Conservation (phyloP, 2,329 filamentous ascomycete species). For the Dothideomycetidae sp. region DNA sequence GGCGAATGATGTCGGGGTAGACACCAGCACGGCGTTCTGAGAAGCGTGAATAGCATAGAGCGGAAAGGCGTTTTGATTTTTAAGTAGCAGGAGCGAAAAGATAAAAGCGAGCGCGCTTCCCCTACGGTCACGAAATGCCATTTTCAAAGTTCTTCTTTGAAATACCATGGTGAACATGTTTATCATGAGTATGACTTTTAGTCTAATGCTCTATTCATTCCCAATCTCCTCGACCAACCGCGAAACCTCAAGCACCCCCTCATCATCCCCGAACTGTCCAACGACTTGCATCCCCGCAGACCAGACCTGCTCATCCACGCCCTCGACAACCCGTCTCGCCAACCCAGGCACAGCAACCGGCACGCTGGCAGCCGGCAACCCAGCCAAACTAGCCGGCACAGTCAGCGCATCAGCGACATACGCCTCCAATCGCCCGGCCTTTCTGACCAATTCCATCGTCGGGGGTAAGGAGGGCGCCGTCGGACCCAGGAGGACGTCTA, state of each 20-base stretch:
- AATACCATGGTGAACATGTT: no score
- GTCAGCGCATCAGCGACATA: constrained; percentile 96
- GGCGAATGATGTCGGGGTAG: no score
- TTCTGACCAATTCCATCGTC: constrained; percentile 41
- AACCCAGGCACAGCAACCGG: constrained; percentile 39
- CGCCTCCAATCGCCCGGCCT: constrained; percentile 47
- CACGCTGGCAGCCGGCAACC: constrained; percentile 75
- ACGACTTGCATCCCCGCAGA: constrained; percentile 58
- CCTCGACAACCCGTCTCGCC: constrained; percentile 10
- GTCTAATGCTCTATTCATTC: no score
- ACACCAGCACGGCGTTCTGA: no score
- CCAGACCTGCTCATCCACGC: constrained; percentile 22
- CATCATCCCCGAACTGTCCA: constrained; percentile 69
- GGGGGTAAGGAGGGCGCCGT: constrained; percentile 71
- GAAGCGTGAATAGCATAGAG: no score
- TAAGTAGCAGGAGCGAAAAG: no score
- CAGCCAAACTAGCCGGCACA: constrained; percentile 83
- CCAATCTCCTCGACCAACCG: constrained; percentile 28
- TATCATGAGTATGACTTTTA: no score
- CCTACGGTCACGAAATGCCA: no score
- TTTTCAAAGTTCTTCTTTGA: no score
- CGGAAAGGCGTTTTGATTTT: no score
- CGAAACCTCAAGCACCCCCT: constrained; percentile 46
- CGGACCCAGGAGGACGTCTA: constrained; percentile 79
- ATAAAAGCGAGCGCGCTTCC: no score